Base-by-base conservation (phyloP, 164 flowering plant genomes). In the Amborella trichopoda region DNA sequence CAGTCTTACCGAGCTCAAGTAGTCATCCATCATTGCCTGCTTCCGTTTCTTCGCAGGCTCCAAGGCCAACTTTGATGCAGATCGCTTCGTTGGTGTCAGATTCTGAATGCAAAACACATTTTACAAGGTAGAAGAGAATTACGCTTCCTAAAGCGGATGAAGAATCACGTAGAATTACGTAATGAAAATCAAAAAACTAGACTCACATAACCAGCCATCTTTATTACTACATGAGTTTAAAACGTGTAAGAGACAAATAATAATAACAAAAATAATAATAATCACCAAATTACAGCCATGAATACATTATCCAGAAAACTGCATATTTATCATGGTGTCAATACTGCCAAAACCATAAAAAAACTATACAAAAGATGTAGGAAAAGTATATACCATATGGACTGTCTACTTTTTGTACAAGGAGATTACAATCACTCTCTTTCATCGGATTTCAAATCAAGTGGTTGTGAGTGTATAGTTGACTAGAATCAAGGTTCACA, bases 21-120 rank as follows among this genome's bases (percentile, higher is more conserved):
- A 79, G 51, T 90, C 95, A 57, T 90, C 97, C 91, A 81, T 83
- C 8, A 66, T 52, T 28, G 61, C 58, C 33, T 87, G 95, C 67
- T 76, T 83, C 46, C 87, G 70, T 61, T 84, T 91, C 83, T 80
- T 91, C 21, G 62, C 26, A 26, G 72, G 48, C 4, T 39, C 21
- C 37, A 24, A 42, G 6, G 64, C 44, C 1, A 87, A 72, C 52
- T 83, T 75, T 28, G 75, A 80, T 2, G 66, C 68, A n/a, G 76
- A 61, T 8, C 96, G 83, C 67, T 91, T 91, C 5, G 96, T 73
- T 40, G 96, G 95, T 22, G 88, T 80, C 62, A 56, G 40, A 55
- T 38, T 73, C 88, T 81, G 69, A 12, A 57, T 28, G 33, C 26
- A 20, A 38, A 16, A 8, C 12, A 1, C 19, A 21, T 6, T 18